Conservation (phyloP, 129 eudicot genomes). For the Ambrosia trifida region DNA sequence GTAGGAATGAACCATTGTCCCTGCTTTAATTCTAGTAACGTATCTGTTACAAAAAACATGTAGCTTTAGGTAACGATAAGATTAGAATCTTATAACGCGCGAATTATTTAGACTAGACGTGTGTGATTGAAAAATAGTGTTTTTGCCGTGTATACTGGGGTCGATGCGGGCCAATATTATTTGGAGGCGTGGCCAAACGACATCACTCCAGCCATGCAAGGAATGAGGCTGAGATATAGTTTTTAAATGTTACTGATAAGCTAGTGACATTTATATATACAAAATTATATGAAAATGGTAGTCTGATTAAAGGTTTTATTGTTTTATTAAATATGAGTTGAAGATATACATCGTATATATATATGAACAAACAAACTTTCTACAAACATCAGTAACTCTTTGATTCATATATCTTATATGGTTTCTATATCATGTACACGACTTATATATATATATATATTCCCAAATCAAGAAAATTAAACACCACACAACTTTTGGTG, state of each 20-base stretch:
- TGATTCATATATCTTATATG: not conserved
- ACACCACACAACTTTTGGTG: not conserved
- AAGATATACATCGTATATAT: not conserved
- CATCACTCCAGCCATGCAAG: conserved; percentile 19
- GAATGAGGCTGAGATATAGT: not conserved
- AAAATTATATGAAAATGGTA: not conserved
- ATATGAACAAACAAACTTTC: not conserved
- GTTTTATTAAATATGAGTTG: not conserved
- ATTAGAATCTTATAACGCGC: not conserved
- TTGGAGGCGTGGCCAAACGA: conserved; percentile 18
- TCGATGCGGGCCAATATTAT: conserved; percentile 9
- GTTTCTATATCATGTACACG: conserved; percentile 23
- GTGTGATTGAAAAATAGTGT: conserved; percentile 1
- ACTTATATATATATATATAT: not conserved
- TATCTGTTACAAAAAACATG: not conserved
- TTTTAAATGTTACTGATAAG: not conserved
- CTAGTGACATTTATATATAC: not conserved
- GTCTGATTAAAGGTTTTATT: too few relatives aligned
- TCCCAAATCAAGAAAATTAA: not conserved
- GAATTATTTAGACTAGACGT: not conserved
- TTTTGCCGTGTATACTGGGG: not conserved
- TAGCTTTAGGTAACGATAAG: not conserved
- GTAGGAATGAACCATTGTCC: too few relatives aligned
- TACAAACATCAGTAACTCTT: not conserved
- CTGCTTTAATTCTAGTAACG: too few relatives aligned